Percentiles rank a stretch among this genome's conserved stretches.
These are phyloP conservation scores for Panus rudis DNA, from an alignment of 768 basidiomycete genomes.

Conservation along the genomic window DNA sequence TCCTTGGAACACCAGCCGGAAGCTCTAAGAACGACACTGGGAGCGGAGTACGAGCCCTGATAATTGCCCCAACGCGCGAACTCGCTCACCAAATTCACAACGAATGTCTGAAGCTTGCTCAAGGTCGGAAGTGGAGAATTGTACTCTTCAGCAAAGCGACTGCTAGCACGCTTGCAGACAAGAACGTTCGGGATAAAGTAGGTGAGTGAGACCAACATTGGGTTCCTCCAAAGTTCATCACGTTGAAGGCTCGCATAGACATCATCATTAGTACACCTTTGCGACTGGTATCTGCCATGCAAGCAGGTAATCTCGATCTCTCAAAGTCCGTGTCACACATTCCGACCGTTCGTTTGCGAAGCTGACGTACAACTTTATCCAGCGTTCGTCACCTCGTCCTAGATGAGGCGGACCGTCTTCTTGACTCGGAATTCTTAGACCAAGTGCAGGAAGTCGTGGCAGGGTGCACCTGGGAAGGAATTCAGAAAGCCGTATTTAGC, in stretches of 20 bases:
- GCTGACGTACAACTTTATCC: constrained; percentile 8
- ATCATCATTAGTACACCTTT: constrained; percentile 91
- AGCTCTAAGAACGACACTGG: constrained; percentile 38
- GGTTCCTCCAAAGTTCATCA: too few relatives aligned
- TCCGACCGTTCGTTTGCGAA: constrained; percentile 7
- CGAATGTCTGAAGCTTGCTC: constrained; percentile 76
- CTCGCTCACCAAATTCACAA: constrained; percentile 94
- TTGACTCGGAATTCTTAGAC: constrained; percentile 81
- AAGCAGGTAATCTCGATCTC: constrained; percentile 57
- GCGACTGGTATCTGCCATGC: constrained; percentile 75
- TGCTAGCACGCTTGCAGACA: constrained; percentile 72
- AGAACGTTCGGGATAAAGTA: constrained; percentile 65
- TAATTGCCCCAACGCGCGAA: constrained; percentile 91
- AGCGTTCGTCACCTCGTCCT: constrained; percentile 84
- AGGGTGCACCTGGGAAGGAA: constrained; percentile 56
- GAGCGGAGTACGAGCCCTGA: constrained; percentile 64
- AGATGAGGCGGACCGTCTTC: constrained; percentile 88
- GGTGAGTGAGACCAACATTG: constrained; percentile 38
- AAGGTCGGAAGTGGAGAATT: constrained; percentile 77
- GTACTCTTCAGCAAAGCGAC: constrained; percentile 87
- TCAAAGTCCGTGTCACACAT: constrained; percentile 50
- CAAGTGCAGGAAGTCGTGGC: constrained; percentile 86
- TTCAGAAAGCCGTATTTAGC: constrained; percentile 90
- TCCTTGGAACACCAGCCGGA: constrained; percentile 47
- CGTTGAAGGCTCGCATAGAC: constrained; percentile 38